Base-by-base conservation (phyloP, 768 basidiomycete genomes). In the Termitomyces eurrhizus region DNA sequence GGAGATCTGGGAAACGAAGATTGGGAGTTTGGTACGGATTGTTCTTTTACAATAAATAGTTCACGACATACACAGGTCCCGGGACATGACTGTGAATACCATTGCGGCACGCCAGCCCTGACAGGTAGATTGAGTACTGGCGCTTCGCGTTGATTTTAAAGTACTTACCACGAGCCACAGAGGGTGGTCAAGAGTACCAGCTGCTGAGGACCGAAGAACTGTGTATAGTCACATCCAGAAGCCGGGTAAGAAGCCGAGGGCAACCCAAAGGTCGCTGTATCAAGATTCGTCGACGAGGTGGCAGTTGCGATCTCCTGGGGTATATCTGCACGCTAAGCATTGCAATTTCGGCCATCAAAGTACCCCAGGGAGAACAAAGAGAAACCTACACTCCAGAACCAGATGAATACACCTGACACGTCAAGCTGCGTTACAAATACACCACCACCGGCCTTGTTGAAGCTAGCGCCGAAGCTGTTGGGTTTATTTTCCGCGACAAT, bases 371-470 rank as follows among this genome's bases (percentile, higher is more conserved):
- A 18, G 8, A 3, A 0, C 2, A 26, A 41, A 7, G 4, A 58
- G 21, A 53, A 1, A 69, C 70, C 50, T 51, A 74, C 74, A 9
- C 62, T 63, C 68, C 66, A 70, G 48, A 68, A 72, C 68, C 67
- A 68, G 0, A 69, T 63, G 54, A 35, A 69, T 18, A 68, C 59
- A 14, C 75, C 87, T 1, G 78, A 69, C 7, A 77, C 74, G 53
- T 89, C 89, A 62, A 89, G 86, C 65, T 89, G 88, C 3, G 86
- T 79, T 2, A 88, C 88, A 71, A 77, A 93, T 1, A 77, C 74
- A 0, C 78, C 84, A 35, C 85, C 85, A 13, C 82, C 80, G 0
- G 79, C 80, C 8, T 71, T 56, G 8, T 81, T 80, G 64, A 86
- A 86, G 1, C 69, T 76, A 2, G 65, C 64, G 0, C 83, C 84